Percentiles rank a stretch among this genome's conserved stretches.
Evolutionary conservation across 208 protist genomes (phyloP).

Genomic region (Trypanosoma scelopori): DNA sequence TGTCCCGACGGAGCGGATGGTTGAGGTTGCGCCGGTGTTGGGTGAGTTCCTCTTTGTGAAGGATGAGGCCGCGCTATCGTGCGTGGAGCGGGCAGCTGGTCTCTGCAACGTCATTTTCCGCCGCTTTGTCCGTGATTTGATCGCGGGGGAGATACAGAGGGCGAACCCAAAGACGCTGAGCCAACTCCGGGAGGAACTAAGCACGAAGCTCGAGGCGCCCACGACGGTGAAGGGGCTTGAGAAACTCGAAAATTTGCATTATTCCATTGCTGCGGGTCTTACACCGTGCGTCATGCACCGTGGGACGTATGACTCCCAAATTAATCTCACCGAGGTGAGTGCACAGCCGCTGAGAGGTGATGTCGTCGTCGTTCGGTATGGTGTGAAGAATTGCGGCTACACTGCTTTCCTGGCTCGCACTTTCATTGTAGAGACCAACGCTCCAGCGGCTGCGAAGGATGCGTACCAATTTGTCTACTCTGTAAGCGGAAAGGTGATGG

Average conservation of each 20-base stretch:
- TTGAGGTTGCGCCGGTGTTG: constrained; percentile 63
- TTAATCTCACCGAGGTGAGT: constrained; percentile 55
- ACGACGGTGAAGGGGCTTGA: constrained; percentile 75
- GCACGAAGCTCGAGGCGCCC: constrained; percentile 63
- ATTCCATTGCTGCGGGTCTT: constrained; percentile 58
- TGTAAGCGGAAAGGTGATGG: constrained; percentile 73
- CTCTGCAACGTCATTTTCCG: constrained; percentile 81
- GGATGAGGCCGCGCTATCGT: constrained; percentile 61
- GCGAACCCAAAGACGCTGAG: constrained; percentile 54
- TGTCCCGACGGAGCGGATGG: constrained; percentile 31
- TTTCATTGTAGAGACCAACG: constrained; percentile 66
- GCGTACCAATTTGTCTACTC: constrained; percentile 76
- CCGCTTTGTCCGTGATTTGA: constrained; percentile 55
- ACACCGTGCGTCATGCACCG: constrained; percentile 77
- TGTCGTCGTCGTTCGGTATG: constrained; percentile 79
- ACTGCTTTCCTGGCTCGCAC: constrained; percentile 83
- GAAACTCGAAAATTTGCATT: constrained; percentile 58
- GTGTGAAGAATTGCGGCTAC: constrained; percentile 71
- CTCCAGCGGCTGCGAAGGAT: constrained; percentile 56
- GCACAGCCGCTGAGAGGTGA: constrained; percentile 52
- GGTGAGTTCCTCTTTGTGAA: constrained; percentile 86
- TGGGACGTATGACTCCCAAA: constrained; percentile 59
- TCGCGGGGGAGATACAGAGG: constrained; percentile 56
- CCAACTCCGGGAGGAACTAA: constrained; percentile 64
- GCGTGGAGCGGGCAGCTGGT: constrained; percentile 70